Evolutionary conservation across 345 rosid genomes (phyloP).

Genomic region (Camelina laxa): DNA sequence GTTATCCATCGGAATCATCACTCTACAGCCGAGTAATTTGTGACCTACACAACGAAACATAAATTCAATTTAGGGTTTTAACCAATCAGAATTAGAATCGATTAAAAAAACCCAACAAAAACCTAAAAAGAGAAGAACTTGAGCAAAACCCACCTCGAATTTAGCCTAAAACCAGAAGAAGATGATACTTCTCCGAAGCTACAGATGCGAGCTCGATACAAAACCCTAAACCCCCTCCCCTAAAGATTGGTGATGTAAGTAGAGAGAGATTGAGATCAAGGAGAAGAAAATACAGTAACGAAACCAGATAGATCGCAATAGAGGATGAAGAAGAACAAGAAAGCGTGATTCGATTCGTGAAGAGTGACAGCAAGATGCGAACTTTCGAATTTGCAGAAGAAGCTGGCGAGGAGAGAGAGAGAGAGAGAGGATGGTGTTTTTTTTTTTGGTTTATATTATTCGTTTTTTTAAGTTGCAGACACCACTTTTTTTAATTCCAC

Average conservation of each 20-base stretch:
- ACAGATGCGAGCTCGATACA: constrained; percentile 16
- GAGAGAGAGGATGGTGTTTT: constrained; percentile 29
- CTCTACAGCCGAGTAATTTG: constrained; percentile 1
- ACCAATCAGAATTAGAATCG: not conserved
- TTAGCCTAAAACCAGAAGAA: not conserved
- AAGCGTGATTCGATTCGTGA: constrained; percentile 22
- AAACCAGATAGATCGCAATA: constrained; percentile 7
- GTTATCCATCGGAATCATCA: constrained; percentile 46
- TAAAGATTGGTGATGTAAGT: constrained; percentile 2
- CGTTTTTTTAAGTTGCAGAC: constrained; percentile 19
- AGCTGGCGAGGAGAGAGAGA: constrained; percentile 37
- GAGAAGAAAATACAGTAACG: not conserved
- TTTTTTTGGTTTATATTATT: not conserved
- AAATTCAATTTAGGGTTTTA: constrained; percentile 34
- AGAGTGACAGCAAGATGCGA: constrained; percentile 36
- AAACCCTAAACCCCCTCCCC: constrained; percentile 34
- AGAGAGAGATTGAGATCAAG: constrained; percentile 11
- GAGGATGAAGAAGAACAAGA: not conserved
- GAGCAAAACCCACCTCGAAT: constrained; percentile 38
- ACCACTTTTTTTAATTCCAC: constrained; percentile 37
- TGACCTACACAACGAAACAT: not conserved
- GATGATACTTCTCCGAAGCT: not conserved
- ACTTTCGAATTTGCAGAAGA: constrained; percentile 39
- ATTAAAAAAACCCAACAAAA: not conserved
- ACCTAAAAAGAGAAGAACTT: not conserved